Conservation (phyloP, 129 eudicot genomes). For the Heracleum sosnowskyi region DNA sequence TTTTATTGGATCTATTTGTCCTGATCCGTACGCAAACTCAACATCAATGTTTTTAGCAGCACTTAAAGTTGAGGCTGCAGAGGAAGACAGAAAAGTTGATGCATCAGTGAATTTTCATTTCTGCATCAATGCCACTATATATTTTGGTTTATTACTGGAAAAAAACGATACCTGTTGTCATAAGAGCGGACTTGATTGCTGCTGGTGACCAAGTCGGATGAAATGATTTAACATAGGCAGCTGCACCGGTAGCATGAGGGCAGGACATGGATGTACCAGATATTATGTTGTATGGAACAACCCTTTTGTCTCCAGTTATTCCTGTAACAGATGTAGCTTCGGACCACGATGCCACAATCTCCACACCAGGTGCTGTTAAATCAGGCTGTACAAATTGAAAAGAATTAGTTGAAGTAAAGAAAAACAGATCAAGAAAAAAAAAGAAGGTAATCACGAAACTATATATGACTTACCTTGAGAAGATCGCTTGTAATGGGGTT, state of each 20-base stretch:
- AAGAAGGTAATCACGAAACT: not conserved
- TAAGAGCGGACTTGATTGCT: slow-evolving; percentile 23
- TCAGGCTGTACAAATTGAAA: slow-evolving; percentile 10
- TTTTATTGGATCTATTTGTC: slow-evolving; percentile 23
- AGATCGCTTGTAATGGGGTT: slow-evolving; percentile 21
- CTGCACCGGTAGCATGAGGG: slow-evolving; percentile 22
- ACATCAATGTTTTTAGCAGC: slow-evolving; percentile 11
- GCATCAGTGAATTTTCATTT: not conserved
- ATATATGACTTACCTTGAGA: slow-evolving; percentile 16
- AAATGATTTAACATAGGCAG: slow-evolving; percentile 18
- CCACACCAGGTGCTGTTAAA: slow-evolving; percentile 20
- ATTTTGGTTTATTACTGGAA: not conserved
- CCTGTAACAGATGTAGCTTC: slow-evolving; percentile 5
- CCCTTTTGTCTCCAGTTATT: not conserved
- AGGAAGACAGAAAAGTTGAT: not conserved
- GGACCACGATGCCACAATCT: slow-evolving; percentile 20
- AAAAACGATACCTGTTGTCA: slow-evolving; percentile 20
- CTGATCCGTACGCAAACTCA: slow-evolving; percentile 32
- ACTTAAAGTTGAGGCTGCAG: slow-evolving; percentile 17
- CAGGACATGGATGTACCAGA: slow-evolving; percentile 29
- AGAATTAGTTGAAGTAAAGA: not conserved
- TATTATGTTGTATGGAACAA: slow-evolving; percentile 8
- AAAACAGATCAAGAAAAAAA: not conserved
- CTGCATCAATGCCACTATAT: not conserved
- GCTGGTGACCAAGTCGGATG: slow-evolving; percentile 21